These are phyloP conservation scores for Nissolia schottii DNA, from an alignment of 306 rosid species.

Conservation along the genomic window DNA sequence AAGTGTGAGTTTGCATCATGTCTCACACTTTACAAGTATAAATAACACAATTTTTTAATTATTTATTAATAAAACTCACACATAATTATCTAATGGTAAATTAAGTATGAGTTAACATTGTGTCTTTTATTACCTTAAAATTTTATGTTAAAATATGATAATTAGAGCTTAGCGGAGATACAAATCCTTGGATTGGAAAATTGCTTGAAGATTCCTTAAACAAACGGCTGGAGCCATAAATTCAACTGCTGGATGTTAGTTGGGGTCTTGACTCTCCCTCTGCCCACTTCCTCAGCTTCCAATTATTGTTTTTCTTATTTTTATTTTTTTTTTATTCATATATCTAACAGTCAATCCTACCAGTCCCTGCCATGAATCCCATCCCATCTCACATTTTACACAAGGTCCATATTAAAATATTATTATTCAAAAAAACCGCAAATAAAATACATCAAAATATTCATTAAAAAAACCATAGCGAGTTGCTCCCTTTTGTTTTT, in stretches of 20 bases:
- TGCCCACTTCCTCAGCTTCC: background rate
- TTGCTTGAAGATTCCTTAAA: conserved; percentile 14
- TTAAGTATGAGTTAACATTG: too few species aligned
- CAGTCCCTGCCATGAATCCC: conserved; percentile 39
- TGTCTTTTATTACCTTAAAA: too few species aligned
- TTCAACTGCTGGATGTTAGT: conserved; percentile 66
- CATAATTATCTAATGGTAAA: too few species aligned
- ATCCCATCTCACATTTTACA: conserved; percentile 15
- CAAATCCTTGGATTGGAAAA: too few species aligned
- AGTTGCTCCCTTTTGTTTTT: conserved; percentile 74
- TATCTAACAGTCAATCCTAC: conserved; percentile 97
- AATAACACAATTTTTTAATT: too few species aligned
- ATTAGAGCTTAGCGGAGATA: too few species aligned
- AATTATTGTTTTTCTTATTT: background rate
- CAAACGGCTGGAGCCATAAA: conserved; percentile 54
- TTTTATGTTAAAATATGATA: too few species aligned
- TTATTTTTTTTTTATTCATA: background rate
- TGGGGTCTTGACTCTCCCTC: conserved; percentile 32
- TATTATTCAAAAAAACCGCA: background rate
- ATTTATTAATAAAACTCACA: too few species aligned
- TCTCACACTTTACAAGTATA: too few species aligned
- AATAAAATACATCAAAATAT: background rate
- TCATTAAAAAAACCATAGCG: background rate
- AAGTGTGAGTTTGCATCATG: too few species aligned
- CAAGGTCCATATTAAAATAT: background rate